A percentile compares a stretch with the other conserved stretches of the same genome.
These are phyloP conservation scores for Sclerotinia nivalis DNA, from an alignment of 2,329 filamentous ascomycete genomes.

Conservation along the genomic window DNA sequence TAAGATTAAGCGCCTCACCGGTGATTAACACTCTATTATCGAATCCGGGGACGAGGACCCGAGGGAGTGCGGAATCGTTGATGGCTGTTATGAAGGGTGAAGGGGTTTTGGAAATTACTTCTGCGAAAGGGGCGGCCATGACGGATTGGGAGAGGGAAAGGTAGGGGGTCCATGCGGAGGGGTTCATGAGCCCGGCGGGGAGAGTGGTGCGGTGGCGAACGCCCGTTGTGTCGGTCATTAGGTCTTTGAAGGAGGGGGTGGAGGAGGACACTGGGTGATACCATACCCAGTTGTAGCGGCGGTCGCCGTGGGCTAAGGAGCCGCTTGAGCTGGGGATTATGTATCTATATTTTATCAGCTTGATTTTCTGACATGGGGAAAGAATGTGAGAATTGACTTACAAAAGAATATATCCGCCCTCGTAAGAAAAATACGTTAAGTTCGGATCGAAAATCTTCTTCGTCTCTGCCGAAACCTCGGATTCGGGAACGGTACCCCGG, in stretches of 20 bases:
- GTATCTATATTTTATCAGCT: slow-evolving; percentile 36
- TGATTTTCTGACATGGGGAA: not conserved
- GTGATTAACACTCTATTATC: slow-evolving; percentile 46
- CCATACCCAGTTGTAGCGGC: slow-evolving; percentile 50
- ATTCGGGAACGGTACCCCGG: slow-evolving; percentile 46
- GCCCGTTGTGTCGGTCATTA: slow-evolving; percentile 41
- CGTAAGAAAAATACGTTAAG: slow-evolving; percentile 47
- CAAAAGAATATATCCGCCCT: slow-evolving; percentile 45
- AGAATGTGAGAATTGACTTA: not conserved
- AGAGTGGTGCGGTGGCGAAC: slow-evolving; percentile 34
- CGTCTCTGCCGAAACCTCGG: slow-evolving; percentile 42
- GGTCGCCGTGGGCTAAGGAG: slow-evolving; percentile 43
- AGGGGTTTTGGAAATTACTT: slow-evolving; percentile 45
- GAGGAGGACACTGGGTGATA: slow-evolving; percentile 43
- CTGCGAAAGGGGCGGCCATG: slow-evolving; percentile 30
- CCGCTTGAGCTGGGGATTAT: slow-evolving; percentile 47
- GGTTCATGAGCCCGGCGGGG: slow-evolving; percentile 30
- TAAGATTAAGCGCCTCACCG: slow-evolving; percentile 47
- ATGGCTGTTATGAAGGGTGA: slow-evolving; percentile 48
- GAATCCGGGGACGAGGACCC: slow-evolving; percentile 43
- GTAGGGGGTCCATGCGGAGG: slow-evolving; percentile 27
- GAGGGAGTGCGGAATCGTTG: slow-evolving; percentile 44
- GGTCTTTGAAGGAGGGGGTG: slow-evolving; percentile 32
- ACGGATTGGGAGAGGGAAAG: slow-evolving; percentile 19
- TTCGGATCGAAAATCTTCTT: slow-evolving; percentile 42